Percentiles rank a stretch among this genome's conserved stretches.
phyloP scores from a whole-genome alignment of 2,329 filamentous ascomycete species.

The Gaeumannomyces sp. region DNA sequence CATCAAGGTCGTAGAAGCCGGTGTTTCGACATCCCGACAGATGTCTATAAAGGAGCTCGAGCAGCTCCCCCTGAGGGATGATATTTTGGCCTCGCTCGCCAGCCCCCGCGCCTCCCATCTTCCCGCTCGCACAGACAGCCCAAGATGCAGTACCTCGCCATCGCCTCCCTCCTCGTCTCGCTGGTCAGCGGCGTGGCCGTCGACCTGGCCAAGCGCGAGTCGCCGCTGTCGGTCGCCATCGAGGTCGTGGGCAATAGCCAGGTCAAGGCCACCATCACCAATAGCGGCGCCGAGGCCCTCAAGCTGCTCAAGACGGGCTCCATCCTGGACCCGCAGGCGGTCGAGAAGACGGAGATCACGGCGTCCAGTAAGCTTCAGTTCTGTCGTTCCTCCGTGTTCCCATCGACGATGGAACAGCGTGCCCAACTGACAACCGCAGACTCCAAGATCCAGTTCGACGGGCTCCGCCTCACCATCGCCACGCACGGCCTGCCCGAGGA shows the following conservation, averaged over 20 bases:
- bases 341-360: slow-evolving; percentile 48
- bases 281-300: slow-evolving; percentile 41
- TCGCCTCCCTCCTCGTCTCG: slow-evolving; percentile 28
- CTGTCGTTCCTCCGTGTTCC: too few species aligned
- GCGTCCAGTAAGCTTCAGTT: slow-evolving; percentile 29
- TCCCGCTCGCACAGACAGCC: background rate
- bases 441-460: slow-evolving; percentile 41
- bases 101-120: background rate
- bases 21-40: background rate
- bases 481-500: slow-evolving; percentile 37
- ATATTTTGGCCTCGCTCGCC: background rate
- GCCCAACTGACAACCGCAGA: slow-evolving; percentile 23
- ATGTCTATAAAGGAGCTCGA: background rate
- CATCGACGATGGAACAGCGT: too few species aligned
- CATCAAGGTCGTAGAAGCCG: background rate
- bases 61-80: background rate
- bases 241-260: slow-evolving; percentile 44
- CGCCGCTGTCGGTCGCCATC: slow-evolving; percentile 39
- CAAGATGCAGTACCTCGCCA: slow-evolving; percentile 32
- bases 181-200: slow-evolving; percentile 30
- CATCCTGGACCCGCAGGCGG: slow-evolving; percentile 44
- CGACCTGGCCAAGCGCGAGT: slow-evolving; percentile 28
- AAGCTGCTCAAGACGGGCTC: slow-evolving; percentile 49
- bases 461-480: slow-evolving; percentile 44
- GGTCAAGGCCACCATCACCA: slow-evolving; percentile 47